These are phyloP conservation scores for Aspergillus egyptiacus DNA, from an alignment of 495 filamentous ascomycete genomes.

Conservation along the genomic window DNA sequence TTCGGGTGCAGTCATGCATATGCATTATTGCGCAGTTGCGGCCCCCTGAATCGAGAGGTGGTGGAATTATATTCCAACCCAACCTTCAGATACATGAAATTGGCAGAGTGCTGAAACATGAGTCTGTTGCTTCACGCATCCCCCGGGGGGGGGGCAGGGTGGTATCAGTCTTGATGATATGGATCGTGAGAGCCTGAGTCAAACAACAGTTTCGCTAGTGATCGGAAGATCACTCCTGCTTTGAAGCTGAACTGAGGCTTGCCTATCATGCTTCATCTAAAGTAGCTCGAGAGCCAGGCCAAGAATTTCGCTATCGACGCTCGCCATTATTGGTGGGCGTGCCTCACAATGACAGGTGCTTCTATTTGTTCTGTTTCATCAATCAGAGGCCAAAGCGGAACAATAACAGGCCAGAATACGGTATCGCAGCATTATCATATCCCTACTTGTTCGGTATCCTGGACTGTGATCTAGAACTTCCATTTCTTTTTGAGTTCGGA, in stretches of 20 bases:
- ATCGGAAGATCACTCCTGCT: background rate
- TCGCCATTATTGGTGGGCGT: conserved; percentile 9
- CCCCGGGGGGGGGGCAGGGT: too few species aligned
- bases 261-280: conserved; percentile 1
- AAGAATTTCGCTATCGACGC: background rate
- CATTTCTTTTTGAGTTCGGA: conserved; percentile 6
- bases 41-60: background rate
- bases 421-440: conserved; percentile 3
- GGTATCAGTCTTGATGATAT: too few species aligned
- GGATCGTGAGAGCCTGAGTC: conserved; percentile 10
- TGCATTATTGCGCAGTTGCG: too few species aligned
- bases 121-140: too few species aligned
- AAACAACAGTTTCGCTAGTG: background rate
- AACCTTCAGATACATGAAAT: too few species aligned
- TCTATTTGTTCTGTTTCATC: conserved; percentile 10
- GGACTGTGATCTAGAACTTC: conserved; percentile 29
- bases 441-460: conserved; percentile 7
- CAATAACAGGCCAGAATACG: background rate
- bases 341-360: background rate
- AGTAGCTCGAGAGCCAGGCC: background rate
- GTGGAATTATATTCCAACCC: background rate
- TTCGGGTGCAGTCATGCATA: background rate
- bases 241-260: background rate
- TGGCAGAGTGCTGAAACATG: too few species aligned
- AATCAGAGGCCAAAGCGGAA: conserved; percentile 10